Base-by-base conservation (phyloP, 2,329 filamentous ascomycete species). In the Xylariaceae sp. region DNA sequence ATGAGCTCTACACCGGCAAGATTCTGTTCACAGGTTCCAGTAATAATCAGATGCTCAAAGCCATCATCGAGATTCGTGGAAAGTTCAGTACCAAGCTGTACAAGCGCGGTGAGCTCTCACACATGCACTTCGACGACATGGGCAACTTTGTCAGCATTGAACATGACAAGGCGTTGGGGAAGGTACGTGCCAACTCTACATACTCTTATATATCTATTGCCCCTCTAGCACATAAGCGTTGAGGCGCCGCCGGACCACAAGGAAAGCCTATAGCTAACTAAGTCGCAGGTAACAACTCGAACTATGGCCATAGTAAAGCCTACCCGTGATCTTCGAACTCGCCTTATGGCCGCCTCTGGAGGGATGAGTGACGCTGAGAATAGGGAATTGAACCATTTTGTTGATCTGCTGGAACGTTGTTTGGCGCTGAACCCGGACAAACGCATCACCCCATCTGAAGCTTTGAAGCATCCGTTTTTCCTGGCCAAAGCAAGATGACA, bases 1-100 rank as follows among this genome's bases (percentile, higher is more conserved):
- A 95, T 64, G 93, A 98, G 67, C 74, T 98, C 31, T 97, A 95
- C 69, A 97, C 93, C 0, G 93, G 93, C 58, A 95, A 96, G 64
- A 97, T 98, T 43, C 74, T 98, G 24, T 98, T 98, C 63, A 89
- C 89, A 1, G 93, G 93, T 44, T 81, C 87, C 50, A 93, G 88
- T 68, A 98, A 98, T 71, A 98, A 98, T 61, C 89, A 95, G 68
- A 98, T 98, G 93, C 79, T 98, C 45, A 87, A 88, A 49, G 84
- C 86, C 16, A 95, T 98, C 55, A 95, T 96, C 83, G 91, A 98
- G 62, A 89, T 91, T 55, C 83, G 94, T 36, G 93, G 93, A 57
- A 94, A 90, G 65, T 83, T 96, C 49, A 90, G 88, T 22, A 81
- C 86, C 35, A 96, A 96, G 65, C 74, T 96, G 48, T 83, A 95